Conservation (phyloP, 2,329 filamentous ascomycete genomes). For the Colletotrichum coccodes region DNA sequence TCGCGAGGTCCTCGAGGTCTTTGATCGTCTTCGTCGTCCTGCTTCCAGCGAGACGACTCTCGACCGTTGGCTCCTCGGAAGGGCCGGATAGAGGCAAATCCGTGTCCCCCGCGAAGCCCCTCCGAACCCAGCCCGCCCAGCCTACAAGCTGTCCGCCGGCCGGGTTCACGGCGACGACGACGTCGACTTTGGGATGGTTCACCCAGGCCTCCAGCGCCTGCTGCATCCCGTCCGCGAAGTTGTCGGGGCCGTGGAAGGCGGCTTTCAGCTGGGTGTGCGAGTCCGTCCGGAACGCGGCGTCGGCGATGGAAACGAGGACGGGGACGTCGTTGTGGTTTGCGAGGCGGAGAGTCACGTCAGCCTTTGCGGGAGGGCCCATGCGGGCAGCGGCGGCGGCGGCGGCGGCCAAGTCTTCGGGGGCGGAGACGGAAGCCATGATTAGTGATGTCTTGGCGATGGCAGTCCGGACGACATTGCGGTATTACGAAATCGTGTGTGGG, state of each 20-base stretch:
- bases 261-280: constrained; percentile 46
- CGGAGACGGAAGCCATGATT: neutral
- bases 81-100: constrained; percentile 37
- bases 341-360: neutral
- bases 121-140: constrained; percentile 46
- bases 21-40: constrained; percentile 34
- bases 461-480: neutral
- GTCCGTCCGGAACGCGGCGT: constrained; percentile 43
- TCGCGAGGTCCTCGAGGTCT: constrained; percentile 42
- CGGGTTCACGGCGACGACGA: constrained; percentile 46
- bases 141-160: constrained; percentile 41
- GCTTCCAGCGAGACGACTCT: neutral
- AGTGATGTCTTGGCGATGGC: neutral
- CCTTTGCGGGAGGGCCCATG: neutral
- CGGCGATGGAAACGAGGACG: constrained; percentile 41
- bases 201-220: constrained; percentile 37
- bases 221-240: constrained; percentile 38
- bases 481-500: neutral
- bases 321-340: constrained; percentile 39
- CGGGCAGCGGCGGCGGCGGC: neutral
- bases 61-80: neutral
- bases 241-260: constrained; percentile 40
- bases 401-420: neutral
- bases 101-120: constrained; percentile 36
- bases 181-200: constrained; percentile 36